phyloP scores from a whole-genome alignment of 352 stramenopile genomes.

The Phytophthora syringae region DNA sequence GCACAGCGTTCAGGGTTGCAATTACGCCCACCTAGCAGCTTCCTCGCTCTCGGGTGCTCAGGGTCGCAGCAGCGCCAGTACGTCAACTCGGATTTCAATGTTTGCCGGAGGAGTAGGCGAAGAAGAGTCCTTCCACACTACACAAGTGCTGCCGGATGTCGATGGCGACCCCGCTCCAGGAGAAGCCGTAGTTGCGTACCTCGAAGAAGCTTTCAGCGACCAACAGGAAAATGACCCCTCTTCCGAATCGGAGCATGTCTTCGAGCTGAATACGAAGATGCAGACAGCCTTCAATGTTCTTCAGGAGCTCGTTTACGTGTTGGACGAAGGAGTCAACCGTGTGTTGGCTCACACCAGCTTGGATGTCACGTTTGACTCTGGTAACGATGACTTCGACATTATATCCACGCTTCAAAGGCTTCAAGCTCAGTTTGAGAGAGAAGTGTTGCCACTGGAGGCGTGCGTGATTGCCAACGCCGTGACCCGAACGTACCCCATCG shows the following conservation, averaged over 20 bases:
- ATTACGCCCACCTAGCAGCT: conserved; percentile 39
- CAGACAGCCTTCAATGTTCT: conserved; percentile 50
- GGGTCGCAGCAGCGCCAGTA: conserved; percentile 25
- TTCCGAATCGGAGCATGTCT: background rate
- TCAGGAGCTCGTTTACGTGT: conserved; percentile 38
- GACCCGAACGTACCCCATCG: conserved; percentile 39
- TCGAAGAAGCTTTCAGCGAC: conserved; percentile 13
- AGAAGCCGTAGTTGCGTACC: conserved; percentile 22
- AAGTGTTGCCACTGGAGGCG: conserved; percentile 32
- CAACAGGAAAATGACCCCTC: background rate
- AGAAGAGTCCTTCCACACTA: conserved; percentile 6
- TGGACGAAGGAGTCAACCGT: conserved; percentile 29
- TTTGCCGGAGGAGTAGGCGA: background rate
- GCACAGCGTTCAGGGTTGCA: conserved; percentile 47
- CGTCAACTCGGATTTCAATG: conserved; percentile 18
- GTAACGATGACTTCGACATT: background rate
- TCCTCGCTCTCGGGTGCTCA: conserved; percentile 16
- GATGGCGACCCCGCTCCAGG: conserved; percentile 18
- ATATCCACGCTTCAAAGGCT: conserved; percentile 18
- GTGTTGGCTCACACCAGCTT: conserved; percentile 8
- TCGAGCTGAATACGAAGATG: conserved; percentile 3
- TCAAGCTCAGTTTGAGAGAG: conserved; percentile 15
- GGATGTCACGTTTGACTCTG: background rate
- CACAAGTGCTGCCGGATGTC: conserved; percentile 16
- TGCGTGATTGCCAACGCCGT: conserved; percentile 39